Conservation (phyloP, 306 rosid species). For the Fragaria iinumae region DNA sequence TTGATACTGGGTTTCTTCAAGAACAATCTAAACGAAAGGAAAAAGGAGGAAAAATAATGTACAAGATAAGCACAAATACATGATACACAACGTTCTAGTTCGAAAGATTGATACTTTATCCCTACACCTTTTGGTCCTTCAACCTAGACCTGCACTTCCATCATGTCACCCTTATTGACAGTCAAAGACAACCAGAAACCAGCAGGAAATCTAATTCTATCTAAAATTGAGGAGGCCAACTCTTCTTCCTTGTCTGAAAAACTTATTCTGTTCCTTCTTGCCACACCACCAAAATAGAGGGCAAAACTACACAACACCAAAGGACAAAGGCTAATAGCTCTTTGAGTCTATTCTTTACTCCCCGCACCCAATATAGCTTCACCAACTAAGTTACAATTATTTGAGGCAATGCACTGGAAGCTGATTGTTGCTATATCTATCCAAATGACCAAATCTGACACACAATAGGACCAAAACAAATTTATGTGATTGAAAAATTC, state of each 20-base stretch:
- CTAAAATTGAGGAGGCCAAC: not conserved
- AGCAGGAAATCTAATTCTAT: not conserved
- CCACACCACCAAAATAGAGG: not conserved
- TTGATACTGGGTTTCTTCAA: not conserved
- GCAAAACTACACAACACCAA: not conserved
- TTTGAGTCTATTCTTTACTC: not conserved
- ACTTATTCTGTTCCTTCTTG: not conserved
- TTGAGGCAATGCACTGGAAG: not conserved
- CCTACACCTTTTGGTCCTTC: not conserved
- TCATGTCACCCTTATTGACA: not conserved
- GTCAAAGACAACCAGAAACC: not conserved
- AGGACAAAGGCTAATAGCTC: not conserved
- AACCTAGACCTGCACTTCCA: not conserved
- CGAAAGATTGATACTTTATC: not conserved
- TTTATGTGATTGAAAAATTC: not conserved
- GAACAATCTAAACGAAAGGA: not conserved
- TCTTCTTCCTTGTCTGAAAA: not conserved
- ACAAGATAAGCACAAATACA: not conserved
- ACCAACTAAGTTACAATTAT: not conserved
- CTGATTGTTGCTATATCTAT: not conserved
- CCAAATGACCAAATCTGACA: not conserved
- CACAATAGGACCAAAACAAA: not conserved
- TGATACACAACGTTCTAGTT: not conserved
- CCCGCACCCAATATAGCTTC: not conserved
- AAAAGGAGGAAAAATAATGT: not conserved